Conservation (phyloP, 208 protist genomes). For the Acanthamoeba royreba region DNA sequence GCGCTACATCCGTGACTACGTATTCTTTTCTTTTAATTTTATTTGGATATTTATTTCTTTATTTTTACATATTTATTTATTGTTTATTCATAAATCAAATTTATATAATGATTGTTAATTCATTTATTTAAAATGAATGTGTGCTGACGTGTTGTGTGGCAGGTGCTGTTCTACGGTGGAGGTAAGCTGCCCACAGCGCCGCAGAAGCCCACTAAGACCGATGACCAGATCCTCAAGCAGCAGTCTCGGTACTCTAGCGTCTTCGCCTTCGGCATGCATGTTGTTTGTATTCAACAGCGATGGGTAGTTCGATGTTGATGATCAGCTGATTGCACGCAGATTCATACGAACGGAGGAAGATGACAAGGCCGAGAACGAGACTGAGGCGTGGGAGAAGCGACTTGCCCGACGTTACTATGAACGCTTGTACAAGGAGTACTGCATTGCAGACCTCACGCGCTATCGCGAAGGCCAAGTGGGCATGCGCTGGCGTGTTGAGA, state of each 20-base stretch:
- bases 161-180: background rate
- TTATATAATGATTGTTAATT: background rate
- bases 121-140: no score
- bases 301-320: no score
- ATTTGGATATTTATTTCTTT: background rate
- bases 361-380: background rate
- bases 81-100: background rate
- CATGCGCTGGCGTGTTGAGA: slow-evolving; percentile 48
- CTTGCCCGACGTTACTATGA: slow-evolving; percentile 32
- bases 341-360: slow-evolving; percentile 46
- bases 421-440: slow-evolving; percentile 33
- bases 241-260: background rate
- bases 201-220: background rate
- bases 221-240: slow-evolving; percentile 25
- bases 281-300: no score
- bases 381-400: slow-evolving; percentile 41
- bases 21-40: background rate
- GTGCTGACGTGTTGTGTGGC: background rate
- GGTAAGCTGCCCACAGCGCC: background rate
- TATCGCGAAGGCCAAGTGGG: slow-evolving; percentile 37
- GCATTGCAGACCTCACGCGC: slow-evolving; percentile 38
- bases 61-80: background rate
- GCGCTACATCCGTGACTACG: slow-evolving; percentile 29
- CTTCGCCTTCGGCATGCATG: background rate
- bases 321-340: background rate